Percentiles rank a stretch among this genome's conserved stretches.
Evolutionary conservation across 1,284 basidiomycete genomes (phyloP).

Genomic region (Butyriboletus pseudospeciosus): DNA sequence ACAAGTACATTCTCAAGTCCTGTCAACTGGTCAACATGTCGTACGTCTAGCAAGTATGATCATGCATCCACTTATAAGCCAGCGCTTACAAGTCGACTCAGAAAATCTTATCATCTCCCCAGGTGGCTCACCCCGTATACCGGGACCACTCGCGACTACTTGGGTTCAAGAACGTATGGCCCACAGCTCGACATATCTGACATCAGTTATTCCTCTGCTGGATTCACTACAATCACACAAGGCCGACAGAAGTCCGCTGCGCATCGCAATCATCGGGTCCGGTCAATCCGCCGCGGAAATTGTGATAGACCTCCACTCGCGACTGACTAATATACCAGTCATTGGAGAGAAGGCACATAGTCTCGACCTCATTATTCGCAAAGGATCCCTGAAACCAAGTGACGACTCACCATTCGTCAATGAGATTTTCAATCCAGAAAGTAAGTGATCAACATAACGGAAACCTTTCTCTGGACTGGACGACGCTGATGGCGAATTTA

Average conservation of each 20-base stretch:
- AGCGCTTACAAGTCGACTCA: constrained; percentile 20
- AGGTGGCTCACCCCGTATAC: constrained; percentile 47
- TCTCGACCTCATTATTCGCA: constrained; percentile 53
- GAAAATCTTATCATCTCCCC: constrained; percentile 51
- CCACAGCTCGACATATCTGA: constrained; percentile 45
- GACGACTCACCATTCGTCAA: constrained; percentile 59
- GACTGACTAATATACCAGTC: constrained; percentile 34
- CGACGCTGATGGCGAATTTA: constrained; percentile 1
- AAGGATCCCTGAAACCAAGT: constrained; percentile 51
- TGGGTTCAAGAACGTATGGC: constrained; percentile 36
- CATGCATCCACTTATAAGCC: constrained; percentile 1
- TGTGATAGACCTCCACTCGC: constrained; percentile 45
- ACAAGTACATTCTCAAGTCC: constrained; percentile 37
- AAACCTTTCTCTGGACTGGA: neutral
- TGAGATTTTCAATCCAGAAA: constrained; percentile 54
- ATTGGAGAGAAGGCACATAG: constrained; percentile 31
- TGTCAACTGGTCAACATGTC: constrained; percentile 35
- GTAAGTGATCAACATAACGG: constrained; percentile 28
- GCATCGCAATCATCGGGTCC: constrained; percentile 51
- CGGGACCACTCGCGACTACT: constrained; percentile 35
- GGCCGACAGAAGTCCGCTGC: constrained; percentile 31
- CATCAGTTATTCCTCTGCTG: constrained; percentile 39
- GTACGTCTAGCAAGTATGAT: constrained; percentile 40
- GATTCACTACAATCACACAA: constrained; percentile 20
- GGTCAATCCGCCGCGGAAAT: constrained; percentile 57